phyloP scores from a whole-genome alignment of 257 asterid genomes.

The Salvia rosmarinus region DNA sequence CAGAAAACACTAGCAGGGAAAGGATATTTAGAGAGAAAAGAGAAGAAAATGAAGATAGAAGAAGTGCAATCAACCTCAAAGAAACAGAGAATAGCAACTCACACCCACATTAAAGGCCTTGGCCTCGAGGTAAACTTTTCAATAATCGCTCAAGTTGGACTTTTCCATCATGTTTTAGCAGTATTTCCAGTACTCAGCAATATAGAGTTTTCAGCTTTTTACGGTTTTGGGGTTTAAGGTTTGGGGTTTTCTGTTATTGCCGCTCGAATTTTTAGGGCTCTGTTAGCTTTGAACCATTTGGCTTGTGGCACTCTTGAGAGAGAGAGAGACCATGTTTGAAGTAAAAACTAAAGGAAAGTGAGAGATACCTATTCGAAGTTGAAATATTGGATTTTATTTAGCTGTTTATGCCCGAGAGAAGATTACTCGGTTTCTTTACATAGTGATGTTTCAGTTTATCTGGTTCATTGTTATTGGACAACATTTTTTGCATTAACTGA shows the following conservation, averaged over 20 bases:
- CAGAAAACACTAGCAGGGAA: neutral
- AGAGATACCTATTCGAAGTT: neutral
- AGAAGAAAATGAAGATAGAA: constrained; percentile 49
- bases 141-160: neutral
- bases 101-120: constrained; percentile 64
- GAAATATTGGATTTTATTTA: neutral
- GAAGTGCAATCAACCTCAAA: constrained; percentile 60
- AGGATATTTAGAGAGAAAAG: neutral
- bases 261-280: neutral
- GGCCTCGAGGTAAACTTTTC: constrained; percentile 48
- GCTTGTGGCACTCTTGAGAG: too few species aligned
- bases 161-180: neutral
- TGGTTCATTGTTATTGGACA: neutral
- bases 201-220: constrained; percentile 9
- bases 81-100: constrained; percentile 61
- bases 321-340: neutral
- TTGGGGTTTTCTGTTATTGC: constrained; percentile 32
- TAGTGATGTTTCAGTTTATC: constrained; percentile 10
- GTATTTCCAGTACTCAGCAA: neutral
- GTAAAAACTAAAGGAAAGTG: neutral
- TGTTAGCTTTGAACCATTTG: neutral
- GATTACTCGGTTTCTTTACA: neutral
- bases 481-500: constrained; percentile 7
- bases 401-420: neutral
- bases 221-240: constrained; percentile 20